phyloP scores from a whole-genome alignment of 306 rosid genomes.

The Cyclanthera cordifolia region DNA sequence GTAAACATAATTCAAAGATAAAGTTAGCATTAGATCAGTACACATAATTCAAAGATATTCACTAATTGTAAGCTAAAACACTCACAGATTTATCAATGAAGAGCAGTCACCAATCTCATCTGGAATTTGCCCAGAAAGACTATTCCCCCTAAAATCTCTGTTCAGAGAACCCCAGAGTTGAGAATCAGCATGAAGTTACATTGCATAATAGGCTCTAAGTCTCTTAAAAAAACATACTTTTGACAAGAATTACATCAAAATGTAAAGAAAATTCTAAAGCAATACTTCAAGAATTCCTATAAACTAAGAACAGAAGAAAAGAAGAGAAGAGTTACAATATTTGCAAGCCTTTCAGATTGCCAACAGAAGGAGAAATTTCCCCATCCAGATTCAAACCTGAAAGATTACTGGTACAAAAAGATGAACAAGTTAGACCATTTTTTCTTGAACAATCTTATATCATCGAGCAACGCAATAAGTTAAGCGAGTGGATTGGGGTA shows the following conservation, averaged over 20 bases:
- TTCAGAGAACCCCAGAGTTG: slow-evolving; percentile 9
- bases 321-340: slow-evolving; percentile 36
- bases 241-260: not conserved
- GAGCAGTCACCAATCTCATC: slow-evolving; percentile 98
- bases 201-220: not conserved
- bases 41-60: not conserved
- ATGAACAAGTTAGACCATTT: slow-evolving; percentile 9
- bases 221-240: not conserved
- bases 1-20: too few relatives aligned
- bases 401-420: slow-evolving; percentile 51
- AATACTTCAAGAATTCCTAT: not conserved
- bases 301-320: not conserved
- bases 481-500: too few relatives aligned
- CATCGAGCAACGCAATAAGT: too few relatives aligned
- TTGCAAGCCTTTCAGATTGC: slow-evolving; percentile 58
- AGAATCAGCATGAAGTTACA: not conserved
- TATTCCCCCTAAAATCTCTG: slow-evolving; percentile 73
- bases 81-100: slow-evolving; percentile 54
- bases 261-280: not conserved
- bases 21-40: not conserved
- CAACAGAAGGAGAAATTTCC: slow-evolving; percentile 81
- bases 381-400: slow-evolving; percentile 83
- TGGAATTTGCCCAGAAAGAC: slow-evolving; percentile 94
- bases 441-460: too few relatives aligned
- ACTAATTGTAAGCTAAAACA: not conserved